phyloP scores from a whole-genome alignment of 2,329 filamentous ascomycete species.

The Aureobasidium sp. region DNA sequence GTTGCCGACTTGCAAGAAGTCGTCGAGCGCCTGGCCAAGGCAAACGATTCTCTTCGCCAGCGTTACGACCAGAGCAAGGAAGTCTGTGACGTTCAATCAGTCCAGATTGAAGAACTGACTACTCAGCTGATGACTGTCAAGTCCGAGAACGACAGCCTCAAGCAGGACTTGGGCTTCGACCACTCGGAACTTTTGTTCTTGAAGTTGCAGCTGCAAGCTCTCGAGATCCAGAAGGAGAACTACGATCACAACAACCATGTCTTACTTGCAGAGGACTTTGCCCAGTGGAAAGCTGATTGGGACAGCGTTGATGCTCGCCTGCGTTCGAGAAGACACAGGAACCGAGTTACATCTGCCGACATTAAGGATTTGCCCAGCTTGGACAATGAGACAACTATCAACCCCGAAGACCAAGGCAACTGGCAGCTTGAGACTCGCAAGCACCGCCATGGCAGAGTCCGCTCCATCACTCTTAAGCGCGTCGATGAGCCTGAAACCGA shows the following conservation, averaged over 20 bases:
- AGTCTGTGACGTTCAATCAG: constrained; percentile 23
- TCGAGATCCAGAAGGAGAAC: constrained; percentile 26
- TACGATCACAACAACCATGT: constrained; percentile 16
- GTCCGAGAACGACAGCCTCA: constrained; percentile 30
- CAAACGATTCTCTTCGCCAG: constrained; percentile 24
- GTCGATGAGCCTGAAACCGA: constrained; percentile 13
- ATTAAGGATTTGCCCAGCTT: constrained; percentile 6
- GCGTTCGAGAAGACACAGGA: constrained; percentile 22
- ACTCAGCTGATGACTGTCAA: constrained; percentile 24
- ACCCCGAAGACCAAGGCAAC: constrained; percentile 13
- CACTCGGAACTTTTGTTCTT: constrained; percentile 31
- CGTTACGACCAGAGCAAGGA: constrained; percentile 26
- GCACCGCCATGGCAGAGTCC: constrained; percentile 14
- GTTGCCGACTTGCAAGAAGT: constrained; percentile 24
- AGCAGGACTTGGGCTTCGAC: constrained; percentile 29
- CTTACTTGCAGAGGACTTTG: constrained; percentile 23
- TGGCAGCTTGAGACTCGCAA: constrained; percentile 15
- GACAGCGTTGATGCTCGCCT: constrained; percentile 26
- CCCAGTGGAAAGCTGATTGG: constrained; percentile 29
- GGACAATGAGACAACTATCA: background rate
- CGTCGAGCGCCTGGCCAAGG: constrained; percentile 22
- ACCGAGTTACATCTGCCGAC: constrained; percentile 19
- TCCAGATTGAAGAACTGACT: constrained; percentile 24
- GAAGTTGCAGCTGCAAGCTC: constrained; percentile 30
- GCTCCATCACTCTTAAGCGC: constrained; percentile 15